Evolutionary conservation across 106 monocot species (phyloP).

Genomic region (Posidonia australis): DNA sequence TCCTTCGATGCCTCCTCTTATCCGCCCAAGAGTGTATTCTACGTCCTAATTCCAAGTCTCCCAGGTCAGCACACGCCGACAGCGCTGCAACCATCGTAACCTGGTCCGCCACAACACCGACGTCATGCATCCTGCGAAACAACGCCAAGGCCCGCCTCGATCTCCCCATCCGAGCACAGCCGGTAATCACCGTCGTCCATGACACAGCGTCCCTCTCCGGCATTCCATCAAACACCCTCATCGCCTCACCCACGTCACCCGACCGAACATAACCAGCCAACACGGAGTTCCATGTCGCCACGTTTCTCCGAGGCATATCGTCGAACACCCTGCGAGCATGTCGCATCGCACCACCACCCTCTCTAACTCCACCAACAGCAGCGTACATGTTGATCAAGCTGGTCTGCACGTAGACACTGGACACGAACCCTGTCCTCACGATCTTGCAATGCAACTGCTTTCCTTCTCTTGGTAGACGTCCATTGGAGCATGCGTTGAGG

Average conservation of each 20-base stretch:
- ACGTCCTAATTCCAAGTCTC: constrained; percentile 23
- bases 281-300: constrained; percentile 14
- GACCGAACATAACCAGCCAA: constrained; percentile 16
- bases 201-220: constrained; percentile 16
- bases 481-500: constrained; percentile 14
- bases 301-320: constrained; percentile 2
- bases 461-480: constrained; percentile 4
- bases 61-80: constrained; percentile 26
- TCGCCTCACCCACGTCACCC: constrained; percentile 6
- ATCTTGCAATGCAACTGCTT: constrained; percentile 14
- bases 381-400: constrained; percentile 25
- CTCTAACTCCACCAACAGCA: neutral
- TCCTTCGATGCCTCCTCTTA: neutral
- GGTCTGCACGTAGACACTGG: constrained; percentile 21
- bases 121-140: constrained; percentile 14
- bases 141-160: constrained; percentile 12
- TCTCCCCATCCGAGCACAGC: constrained; percentile 19
- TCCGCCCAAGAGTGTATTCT: constrained; percentile 12
- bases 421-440: constrained; percentile 10
- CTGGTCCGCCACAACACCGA: constrained; percentile 14
- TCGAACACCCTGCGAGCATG: constrained; percentile 22
- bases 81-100: constrained; percentile 25
- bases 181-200: constrained; percentile 30
- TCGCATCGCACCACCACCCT: neutral
- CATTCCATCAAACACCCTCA: constrained; percentile 20